phyloP scores from a whole-genome alignment of 805 yeast species.

The Saccharomycopsis sp. region DNA sequence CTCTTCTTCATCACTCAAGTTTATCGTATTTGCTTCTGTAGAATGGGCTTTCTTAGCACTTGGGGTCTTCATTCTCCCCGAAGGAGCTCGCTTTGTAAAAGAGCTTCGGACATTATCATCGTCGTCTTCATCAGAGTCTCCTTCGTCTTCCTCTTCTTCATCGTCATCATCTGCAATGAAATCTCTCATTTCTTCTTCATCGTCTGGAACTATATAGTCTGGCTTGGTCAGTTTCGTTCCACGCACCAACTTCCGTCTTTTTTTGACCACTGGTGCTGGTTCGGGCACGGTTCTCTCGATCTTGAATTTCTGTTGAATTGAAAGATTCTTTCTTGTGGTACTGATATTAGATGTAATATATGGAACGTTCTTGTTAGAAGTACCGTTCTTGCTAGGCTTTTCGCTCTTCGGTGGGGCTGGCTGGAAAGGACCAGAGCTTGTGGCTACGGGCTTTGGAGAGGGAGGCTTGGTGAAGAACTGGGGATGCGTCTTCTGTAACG shows the following conservation, averaged over 20 bases:
- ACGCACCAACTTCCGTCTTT: slow-evolving; percentile 35
- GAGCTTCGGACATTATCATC: slow-evolving; percentile 26
- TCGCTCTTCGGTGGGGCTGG: neutral
- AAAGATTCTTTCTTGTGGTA: slow-evolving; percentile 7
- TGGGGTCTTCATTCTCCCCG: neutral
- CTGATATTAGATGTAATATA: slow-evolving; percentile 9
- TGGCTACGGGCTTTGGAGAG: neutral
- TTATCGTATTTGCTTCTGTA: neutral
- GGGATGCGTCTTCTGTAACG: slow-evolving; percentile 24
- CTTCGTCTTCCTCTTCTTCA: slow-evolving; percentile 39
- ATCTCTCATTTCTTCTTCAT: slow-evolving; percentile 26
- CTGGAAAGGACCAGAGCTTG: neutral
- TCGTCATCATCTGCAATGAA: slow-evolving; percentile 24
- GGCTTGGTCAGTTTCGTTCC: slow-evolving; percentile 29
- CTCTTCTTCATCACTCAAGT: slow-evolving; percentile 26
- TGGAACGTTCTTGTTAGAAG: neutral
- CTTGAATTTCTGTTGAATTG: slow-evolving; percentile 19
- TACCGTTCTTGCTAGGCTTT: neutral
- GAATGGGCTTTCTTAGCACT: neutral
- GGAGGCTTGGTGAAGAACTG: slow-evolving; percentile 11
- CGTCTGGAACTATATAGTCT: slow-evolving; percentile 25
- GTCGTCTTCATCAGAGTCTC: slow-evolving; percentile 44
- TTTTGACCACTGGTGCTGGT: slow-evolving; percentile 21
- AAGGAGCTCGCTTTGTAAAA: neutral
- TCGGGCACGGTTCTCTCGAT: slow-evolving; percentile 10